Evolutionary conservation across 2,329 filamentous ascomycete genomes (phyloP).

Genomic region (Fusarium concolor): DNA sequence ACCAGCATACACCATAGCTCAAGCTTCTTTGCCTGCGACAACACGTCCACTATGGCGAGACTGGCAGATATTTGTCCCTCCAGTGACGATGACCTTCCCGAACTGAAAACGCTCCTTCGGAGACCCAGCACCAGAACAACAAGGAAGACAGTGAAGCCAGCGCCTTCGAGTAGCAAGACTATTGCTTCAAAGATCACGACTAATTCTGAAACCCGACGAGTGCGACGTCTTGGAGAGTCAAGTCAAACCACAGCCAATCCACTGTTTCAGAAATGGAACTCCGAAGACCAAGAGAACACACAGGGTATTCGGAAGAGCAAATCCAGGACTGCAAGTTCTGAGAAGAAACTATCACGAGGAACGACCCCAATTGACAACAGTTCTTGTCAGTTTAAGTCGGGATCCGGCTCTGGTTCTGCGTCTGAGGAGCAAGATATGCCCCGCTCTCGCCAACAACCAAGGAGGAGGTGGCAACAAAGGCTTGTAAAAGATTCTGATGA

Average conservation of each 20-base stretch:
- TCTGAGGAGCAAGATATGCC: constrained; percentile 23
- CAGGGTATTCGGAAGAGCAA: neutral
- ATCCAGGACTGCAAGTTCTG: neutral
- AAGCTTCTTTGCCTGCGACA: neutral
- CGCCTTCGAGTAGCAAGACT: constrained; percentile 26
- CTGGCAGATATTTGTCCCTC: constrained; percentile 47
- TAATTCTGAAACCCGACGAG: constrained; percentile 45
- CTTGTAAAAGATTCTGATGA: constrained; percentile 40
- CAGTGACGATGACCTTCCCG: constrained; percentile 58
- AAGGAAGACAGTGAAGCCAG: constrained; percentile 14
- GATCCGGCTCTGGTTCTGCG: neutral
- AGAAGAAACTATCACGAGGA: constrained; percentile 9
- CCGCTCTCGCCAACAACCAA: constrained; percentile 9
- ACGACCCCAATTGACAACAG: neutral
- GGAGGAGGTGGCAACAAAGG: constrained; percentile 19
- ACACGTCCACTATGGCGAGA: constrained; percentile 44
- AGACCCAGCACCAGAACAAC: constrained; percentile 31
- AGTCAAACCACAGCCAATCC: constrained; percentile 44
- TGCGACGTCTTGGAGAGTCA: constrained; percentile 48
- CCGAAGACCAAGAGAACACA: constrained; percentile 33
- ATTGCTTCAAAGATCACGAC: constrained; percentile 42
- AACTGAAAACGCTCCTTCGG: constrained; percentile 50
- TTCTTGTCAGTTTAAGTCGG: neutral
- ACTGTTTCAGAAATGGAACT: constrained; percentile 50
- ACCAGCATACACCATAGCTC: constrained; percentile 2